These are phyloP conservation scores for Hibiscus tridactylites DNA, from an alignment of 345 rosid genomes.

Conservation along the genomic window DNA sequence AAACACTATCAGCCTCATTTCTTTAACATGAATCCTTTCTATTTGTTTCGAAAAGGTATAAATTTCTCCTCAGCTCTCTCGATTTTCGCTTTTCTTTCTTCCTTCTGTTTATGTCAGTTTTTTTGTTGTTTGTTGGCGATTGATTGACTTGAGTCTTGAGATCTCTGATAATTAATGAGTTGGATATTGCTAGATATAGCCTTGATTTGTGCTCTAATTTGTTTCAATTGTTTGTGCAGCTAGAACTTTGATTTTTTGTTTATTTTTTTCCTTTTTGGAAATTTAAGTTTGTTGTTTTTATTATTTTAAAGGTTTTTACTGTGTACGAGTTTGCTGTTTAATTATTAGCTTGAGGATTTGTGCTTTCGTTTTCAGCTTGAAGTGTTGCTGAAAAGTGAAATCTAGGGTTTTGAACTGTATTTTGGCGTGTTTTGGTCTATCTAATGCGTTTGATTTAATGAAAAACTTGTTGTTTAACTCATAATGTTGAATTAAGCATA, in stretches of 20 bases:
- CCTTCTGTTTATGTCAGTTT: neutral
- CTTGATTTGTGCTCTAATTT: neutral
- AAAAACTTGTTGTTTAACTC: neutral
- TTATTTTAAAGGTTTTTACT: neutral
- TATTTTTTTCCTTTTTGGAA: neutral
- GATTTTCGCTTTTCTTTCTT: neutral
- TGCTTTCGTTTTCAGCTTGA: neutral
- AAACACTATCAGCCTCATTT: constrained; percentile 13
- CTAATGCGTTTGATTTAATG: neutral
- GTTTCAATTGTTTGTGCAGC: constrained; percentile 2
- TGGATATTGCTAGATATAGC: constrained; percentile 10
- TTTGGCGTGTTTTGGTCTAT: neutral
- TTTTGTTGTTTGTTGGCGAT: neutral
- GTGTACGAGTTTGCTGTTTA: neutral
- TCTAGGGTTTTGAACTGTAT: constrained; percentile 8
- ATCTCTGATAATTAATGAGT: constrained; percentile 14
- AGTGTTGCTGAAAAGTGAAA: constrained; percentile 1
- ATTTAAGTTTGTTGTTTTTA: neutral
- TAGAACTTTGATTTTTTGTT: neutral
- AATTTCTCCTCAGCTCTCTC: constrained; percentile 5
- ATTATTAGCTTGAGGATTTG: neutral
- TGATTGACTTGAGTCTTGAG: constrained; percentile 17
- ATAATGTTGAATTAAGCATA: neutral
- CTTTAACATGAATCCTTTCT: constrained; percentile 54
- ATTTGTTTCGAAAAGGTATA: constrained; percentile 63